These are phyloP conservation scores for Magnusiomyces sp. DNA, from an alignment of 1,139 yeast species.

Conservation along the genomic window DNA sequence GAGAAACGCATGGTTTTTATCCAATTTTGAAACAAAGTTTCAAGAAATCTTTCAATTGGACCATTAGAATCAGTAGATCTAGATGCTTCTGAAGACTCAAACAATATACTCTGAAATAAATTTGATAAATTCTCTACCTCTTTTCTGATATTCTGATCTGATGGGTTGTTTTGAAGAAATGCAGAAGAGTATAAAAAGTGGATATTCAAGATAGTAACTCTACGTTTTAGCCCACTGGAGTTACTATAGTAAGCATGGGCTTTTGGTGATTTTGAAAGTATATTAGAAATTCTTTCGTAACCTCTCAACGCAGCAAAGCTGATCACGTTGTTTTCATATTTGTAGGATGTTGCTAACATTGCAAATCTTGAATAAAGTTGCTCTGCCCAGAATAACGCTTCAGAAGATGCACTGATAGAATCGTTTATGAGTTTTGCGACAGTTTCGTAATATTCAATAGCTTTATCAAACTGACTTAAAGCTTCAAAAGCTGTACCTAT, in stretches of 20 bases:
- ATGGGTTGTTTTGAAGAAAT: slow-evolving; percentile 14
- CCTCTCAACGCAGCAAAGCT: slow-evolving; percentile 20
- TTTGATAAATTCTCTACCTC: slow-evolving; percentile 15
- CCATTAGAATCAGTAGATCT: slow-evolving; percentile 37
- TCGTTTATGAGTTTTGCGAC: slow-evolving; percentile 11
- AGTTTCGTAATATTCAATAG: slow-evolving; percentile 19
- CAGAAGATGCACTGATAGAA: slow-evolving; percentile 13
- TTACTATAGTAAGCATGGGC: slow-evolving; percentile 4
- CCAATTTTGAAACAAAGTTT: slow-evolving; percentile 30
- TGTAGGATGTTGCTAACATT: slow-evolving; percentile 16
- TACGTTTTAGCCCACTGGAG: slow-evolving; percentile 10
- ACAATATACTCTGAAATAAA: slow-evolving; percentile 17
- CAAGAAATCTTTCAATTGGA: slow-evolving; percentile 26
- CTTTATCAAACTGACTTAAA: slow-evolving; percentile 18
- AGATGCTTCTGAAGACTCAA: slow-evolving; percentile 34
- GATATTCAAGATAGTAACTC: slow-evolving; percentile 16
- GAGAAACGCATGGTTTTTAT: slow-evolving; percentile 17
- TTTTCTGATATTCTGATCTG: slow-evolving; percentile 5
- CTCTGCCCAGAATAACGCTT: slow-evolving; percentile 23
- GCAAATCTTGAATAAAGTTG: slow-evolving; percentile 20
- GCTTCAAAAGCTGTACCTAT: slow-evolving; percentile 25
- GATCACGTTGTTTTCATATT: slow-evolving; percentile 14
- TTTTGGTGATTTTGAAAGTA: slow-evolving; percentile 9
- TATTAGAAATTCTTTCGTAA: slow-evolving; percentile 17
- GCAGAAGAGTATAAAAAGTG: slow-evolving; percentile 17